These are phyloP conservation scores for Phytophthora fragariae DNA, from an alignment of 352 stramenopile genomes.

Conservation along the genomic window DNA sequence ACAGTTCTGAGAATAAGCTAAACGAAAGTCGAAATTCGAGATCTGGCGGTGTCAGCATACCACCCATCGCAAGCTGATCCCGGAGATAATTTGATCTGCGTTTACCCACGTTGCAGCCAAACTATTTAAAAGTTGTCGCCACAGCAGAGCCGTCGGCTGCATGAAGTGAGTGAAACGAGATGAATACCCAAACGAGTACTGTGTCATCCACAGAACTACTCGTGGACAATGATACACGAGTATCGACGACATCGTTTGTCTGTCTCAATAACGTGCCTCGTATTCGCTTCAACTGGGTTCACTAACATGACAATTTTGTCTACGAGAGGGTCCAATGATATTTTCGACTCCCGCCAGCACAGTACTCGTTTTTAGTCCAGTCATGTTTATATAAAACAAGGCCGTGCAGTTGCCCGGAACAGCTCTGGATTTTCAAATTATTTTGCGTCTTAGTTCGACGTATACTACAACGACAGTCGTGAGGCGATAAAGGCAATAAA, in stretches of 20 bases:
- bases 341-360: too few relatives aligned
- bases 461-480: too few relatives aligned
- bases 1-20: not conserved
- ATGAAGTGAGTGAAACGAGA: not conserved
- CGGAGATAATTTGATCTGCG: not conserved
- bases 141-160: not conserved
- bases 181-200: conserved; percentile 8
- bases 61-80: not conserved
- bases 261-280: not conserved
- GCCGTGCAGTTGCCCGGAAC: too few relatives aligned
- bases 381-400: too few relatives aligned
- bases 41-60: not conserved
- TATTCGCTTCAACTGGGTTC: not conserved
- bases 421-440: too few relatives aligned
- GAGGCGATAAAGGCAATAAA: too few relatives aligned
- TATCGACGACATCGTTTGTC: not conserved
- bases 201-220: not conserved
- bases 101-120: not conserved
- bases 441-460: too few relatives aligned
- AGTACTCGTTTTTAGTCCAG: too few relatives aligned
- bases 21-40: not conserved
- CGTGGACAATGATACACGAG: not conserved
- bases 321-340: too few relatives aligned
- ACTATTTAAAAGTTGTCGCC: not conserved
- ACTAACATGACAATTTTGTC: not conserved